phyloP scores from a whole-genome alignment of 2,329 filamentous ascomycete genomes.

The Arachnomyces sp. region DNA sequence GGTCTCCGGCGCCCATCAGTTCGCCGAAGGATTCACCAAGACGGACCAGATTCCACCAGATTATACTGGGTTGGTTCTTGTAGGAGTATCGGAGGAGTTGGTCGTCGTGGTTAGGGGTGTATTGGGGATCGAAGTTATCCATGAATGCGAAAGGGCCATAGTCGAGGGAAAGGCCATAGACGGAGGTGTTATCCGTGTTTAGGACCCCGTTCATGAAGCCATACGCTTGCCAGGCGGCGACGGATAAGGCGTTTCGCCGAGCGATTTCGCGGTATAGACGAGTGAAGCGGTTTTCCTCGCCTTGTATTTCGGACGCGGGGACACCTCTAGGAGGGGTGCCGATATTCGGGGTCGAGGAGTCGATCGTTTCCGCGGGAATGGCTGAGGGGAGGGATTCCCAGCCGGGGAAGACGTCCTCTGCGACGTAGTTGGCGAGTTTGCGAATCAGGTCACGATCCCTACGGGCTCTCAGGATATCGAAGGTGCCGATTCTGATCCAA shows the following conservation, averaged over 20 bases:
- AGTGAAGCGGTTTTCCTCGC: constrained; percentile 71
- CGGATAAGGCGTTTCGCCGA: constrained; percentile 75
- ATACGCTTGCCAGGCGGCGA: constrained; percentile 93
- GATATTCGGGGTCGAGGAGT: constrained; percentile 28
- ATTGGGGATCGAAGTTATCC: constrained; percentile 89
- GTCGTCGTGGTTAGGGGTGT: constrained; percentile 97
- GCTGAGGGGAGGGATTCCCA: constrained; percentile 73
- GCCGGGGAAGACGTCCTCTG: constrained; percentile 77
- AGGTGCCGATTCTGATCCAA: constrained; percentile 91
- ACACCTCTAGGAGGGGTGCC: constrained; percentile 48
- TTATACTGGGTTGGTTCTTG: constrained; percentile 86
- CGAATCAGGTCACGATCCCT: constrained; percentile 70
- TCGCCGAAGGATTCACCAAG: constrained; percentile 86
- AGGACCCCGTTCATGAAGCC: constrained; percentile 99
- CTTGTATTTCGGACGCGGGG: constrained; percentile 54
- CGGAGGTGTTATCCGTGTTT: constrained; percentile 95
- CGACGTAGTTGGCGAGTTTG: constrained; percentile 70
- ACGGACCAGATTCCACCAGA: constrained; percentile 97
- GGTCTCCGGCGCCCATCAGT: constrained; percentile 67
- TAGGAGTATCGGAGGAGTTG: constrained; percentile 81
- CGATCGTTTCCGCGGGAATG: constrained; percentile 36
- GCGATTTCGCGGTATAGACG: constrained; percentile 82
- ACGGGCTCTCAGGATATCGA: constrained; percentile 79
- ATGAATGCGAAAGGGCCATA: constrained; percentile 97
- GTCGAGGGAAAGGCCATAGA: constrained; percentile 82